Evolutionary conservation across 352 stramenopile genomes (phyloP).

Genomic region (Phytophthora foliorum): DNA sequence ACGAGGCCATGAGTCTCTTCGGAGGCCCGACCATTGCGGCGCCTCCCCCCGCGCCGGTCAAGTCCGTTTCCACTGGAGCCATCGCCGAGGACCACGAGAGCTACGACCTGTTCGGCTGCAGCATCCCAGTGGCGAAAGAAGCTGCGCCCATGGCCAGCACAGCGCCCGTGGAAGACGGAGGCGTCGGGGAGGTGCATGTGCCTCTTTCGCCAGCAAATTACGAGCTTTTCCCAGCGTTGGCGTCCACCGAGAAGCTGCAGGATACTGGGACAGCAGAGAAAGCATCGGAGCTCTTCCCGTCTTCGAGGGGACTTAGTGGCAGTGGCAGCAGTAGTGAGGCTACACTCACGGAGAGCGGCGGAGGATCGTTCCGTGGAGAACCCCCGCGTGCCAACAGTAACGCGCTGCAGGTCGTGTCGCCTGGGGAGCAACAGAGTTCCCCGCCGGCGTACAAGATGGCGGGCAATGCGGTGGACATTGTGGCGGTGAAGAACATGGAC

Average conservation of each 20-base stretch:
- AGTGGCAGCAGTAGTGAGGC: slow-evolving; percentile 29
- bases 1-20: slow-evolving; percentile 36
- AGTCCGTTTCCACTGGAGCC: slow-evolving; percentile 27
- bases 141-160: slow-evolving; percentile 33
- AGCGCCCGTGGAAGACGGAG: slow-evolving; percentile 42
- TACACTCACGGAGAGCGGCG: slow-evolving; percentile 9
- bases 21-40: slow-evolving; percentile 4
- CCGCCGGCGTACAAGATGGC: slow-evolving; percentile 70
- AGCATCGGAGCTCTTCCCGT: slow-evolving; percentile 46
- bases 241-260: slow-evolving; percentile 23
- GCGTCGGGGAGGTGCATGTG: slow-evolving; percentile 30
- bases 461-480: slow-evolving; percentile 85
- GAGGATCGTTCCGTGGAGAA: slow-evolving; percentile 19
- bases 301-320: slow-evolving; percentile 21
- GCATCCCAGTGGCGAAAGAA: slow-evolving; percentile 25
- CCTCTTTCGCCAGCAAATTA: slow-evolving; percentile 41
- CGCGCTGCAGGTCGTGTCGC: slow-evolving; percentile 9
- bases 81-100: slow-evolving; percentile 36
- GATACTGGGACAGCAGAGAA: slow-evolving; percentile 11
- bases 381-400: slow-evolving; percentile 28
- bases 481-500: slow-evolving; percentile 72
- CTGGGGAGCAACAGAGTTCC: slow-evolving; percentile 22
- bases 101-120: slow-evolving; percentile 45
- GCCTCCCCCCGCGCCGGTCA: slow-evolving; percentile 27
- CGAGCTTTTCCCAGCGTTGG: slow-evolving; percentile 52